Conservation (phyloP, 139 green algal genomes). For the Mychonastes homosphaera region DNA sequence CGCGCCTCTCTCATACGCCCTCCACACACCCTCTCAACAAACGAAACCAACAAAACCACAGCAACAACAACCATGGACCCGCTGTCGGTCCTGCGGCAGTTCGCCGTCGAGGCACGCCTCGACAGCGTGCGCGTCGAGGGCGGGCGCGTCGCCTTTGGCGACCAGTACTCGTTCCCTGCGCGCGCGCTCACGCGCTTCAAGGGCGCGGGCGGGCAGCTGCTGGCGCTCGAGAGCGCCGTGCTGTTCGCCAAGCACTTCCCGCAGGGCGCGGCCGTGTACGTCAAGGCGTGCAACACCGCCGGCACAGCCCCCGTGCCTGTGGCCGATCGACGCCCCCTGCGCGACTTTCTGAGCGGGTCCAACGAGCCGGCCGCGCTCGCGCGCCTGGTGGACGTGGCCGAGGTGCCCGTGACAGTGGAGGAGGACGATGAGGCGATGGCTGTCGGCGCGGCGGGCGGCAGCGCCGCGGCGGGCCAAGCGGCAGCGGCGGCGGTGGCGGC, state of each 20-base stretch:
- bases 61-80: conserved; percentile 34
- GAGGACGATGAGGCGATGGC: neutral
- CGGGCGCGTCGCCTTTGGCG: conserved; percentile 23
- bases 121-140: conserved; percentile 5
- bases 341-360: conserved; percentile 31
- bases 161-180: conserved; percentile 26
- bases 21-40: no score
- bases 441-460: neutral
- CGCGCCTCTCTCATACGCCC: no score
- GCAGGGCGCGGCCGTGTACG: neutral
- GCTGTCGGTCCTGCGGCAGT: conserved; percentile 23
- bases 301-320: neutral
- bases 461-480: neutral
- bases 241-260: neutral
- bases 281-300: neutral
- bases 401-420: conserved; percentile 1
- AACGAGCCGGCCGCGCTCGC: conserved; percentile 6
- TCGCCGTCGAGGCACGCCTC: conserved; percentile 9
- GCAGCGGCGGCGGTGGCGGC: neutral
- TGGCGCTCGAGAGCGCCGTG: conserved; percentile 12
- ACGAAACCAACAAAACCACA: no score
- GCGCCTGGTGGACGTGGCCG: conserved; percentile 5
- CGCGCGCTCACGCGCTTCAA: conserved; percentile 18
- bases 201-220: conserved; percentile 19
- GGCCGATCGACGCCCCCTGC: conserved; percentile 21